These are phyloP conservation scores for Haplosporangium gracile DNA, from an alignment of 192 early-diverging fungal genomes.

Conservation along the genomic window DNA sequence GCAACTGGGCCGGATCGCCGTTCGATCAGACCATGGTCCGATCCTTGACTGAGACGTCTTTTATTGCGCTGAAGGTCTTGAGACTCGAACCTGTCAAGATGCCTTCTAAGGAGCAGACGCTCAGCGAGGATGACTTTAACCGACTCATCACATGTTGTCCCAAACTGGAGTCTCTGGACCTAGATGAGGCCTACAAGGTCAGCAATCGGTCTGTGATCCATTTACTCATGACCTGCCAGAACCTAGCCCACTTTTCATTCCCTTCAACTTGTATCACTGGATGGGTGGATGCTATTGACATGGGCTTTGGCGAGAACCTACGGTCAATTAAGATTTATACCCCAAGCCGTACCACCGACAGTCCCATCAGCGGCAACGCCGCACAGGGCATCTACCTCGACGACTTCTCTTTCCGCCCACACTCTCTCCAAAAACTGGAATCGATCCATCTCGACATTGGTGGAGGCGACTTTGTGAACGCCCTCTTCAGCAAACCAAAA, in stretches of 20 bases:
- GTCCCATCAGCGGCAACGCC: background rate
- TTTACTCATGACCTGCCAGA: conserved; percentile 13
- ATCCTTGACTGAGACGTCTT: background rate
- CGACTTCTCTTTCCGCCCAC: conserved; percentile 5
- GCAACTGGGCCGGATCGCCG: conserved; percentile 30
- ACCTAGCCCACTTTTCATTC: conserved; percentile 4
- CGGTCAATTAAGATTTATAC: conserved; percentile 10
- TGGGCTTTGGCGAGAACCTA: conserved; percentile 24
- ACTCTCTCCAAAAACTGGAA: conserved; percentile 10
- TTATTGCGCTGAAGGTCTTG: conserved; percentile 1
- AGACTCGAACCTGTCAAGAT: conserved; percentile 16
- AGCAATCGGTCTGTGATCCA: conserved; percentile 15
- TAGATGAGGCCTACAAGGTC: conserved; percentile 14
- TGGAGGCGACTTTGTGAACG: conserved; percentile 7
- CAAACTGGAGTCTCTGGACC: conserved; percentile 15
- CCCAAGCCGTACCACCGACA: background rate
- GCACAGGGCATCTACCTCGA: background rate
- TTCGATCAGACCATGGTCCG: conserved; percentile 19
- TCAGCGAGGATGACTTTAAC: conserved; percentile 22
- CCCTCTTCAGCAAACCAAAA: conserved; percentile 7
- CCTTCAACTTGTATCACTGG: conserved; percentile 13
- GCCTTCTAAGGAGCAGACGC: conserved; percentile 7
- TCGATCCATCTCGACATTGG: conserved; percentile 19
- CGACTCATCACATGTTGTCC: conserved; percentile 9
- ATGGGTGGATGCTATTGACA: conserved; percentile 24